phyloP scores from a whole-genome alignment of 345 rosid genomes.

The Geranium brycei region DNA sequence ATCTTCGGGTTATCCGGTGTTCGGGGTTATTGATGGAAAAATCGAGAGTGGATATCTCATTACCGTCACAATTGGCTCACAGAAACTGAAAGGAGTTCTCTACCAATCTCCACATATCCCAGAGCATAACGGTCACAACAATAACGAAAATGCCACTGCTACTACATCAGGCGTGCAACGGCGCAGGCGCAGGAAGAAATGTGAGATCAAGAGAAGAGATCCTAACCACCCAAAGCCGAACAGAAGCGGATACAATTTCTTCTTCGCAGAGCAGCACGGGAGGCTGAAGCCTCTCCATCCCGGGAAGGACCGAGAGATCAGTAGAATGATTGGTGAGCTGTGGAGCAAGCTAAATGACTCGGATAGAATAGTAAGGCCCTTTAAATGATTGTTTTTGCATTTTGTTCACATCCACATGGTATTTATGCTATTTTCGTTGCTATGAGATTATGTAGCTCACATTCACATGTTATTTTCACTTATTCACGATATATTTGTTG shows the following conservation, averaged over 20 bases:
- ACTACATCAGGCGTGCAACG: conserved; percentile 26
- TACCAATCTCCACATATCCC: conserved; percentile 41
- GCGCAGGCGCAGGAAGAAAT: conserved; percentile 77
- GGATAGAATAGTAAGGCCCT: conserved; percentile 42
- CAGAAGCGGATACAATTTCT: conserved; percentile 90
- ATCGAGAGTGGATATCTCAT: conserved; percentile 82
- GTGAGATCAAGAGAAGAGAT: conserved; percentile 79
- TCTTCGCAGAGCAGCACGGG: conserved; percentile 88
- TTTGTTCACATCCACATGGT: too few relatives aligned
- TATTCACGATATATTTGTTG: too few relatives aligned
- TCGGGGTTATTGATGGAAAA: conserved; percentile 83
- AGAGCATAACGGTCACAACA: conserved; percentile 15
- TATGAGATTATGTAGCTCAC: too few relatives aligned
- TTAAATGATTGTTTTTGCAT: too few relatives aligned
- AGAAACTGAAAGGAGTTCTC: conserved; percentile 70
- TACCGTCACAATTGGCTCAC: conserved; percentile 64
- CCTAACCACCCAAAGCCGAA: conserved; percentile 92
- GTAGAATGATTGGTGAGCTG: conserved; percentile 87
- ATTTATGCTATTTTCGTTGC: too few relatives aligned
- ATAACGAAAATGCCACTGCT: conserved; percentile 14
- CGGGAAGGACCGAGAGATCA: conserved; percentile 88
- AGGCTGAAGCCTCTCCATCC: conserved; percentile 85
- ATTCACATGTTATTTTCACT: too few relatives aligned
- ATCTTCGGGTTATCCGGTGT: conserved; percentile 38
- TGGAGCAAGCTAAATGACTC: conserved; percentile 68